phyloP scores from a whole-genome alignment of 2,329 filamentous ascomycete species.

The Ascosphaera pollenicola region DNA sequence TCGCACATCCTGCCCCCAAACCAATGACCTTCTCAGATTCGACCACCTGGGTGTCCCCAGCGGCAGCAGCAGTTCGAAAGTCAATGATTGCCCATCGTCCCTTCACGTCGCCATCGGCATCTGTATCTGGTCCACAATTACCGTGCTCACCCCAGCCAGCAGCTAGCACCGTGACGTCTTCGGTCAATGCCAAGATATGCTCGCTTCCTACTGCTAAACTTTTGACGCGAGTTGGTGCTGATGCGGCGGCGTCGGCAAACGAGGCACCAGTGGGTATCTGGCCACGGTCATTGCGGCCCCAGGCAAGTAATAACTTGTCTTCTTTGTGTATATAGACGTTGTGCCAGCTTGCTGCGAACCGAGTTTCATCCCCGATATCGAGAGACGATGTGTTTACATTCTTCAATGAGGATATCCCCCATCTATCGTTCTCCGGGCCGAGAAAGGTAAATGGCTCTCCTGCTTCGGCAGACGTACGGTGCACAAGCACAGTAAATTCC shows the following conservation, averaged over 20 bases:
- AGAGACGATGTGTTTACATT: no score
- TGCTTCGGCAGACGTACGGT: no score
- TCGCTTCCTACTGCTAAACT: slow-evolving; percentile 55
- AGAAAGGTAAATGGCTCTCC: slow-evolving; percentile 40
- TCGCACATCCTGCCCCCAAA: slow-evolving; percentile 74
- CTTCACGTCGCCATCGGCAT: slow-evolving; percentile 43
- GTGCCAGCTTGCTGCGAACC: slow-evolving; percentile 63
- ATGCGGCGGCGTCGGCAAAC: slow-evolving; percentile 24
- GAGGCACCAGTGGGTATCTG: slow-evolving; percentile 47
- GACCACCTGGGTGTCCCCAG: no score
- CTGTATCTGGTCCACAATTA: slow-evolving; percentile 57
- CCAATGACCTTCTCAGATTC: slow-evolving; percentile 22
- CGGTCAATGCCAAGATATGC: slow-evolving; percentile 55
- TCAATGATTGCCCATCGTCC: slow-evolving; percentile 46
- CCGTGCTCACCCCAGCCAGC: slow-evolving; percentile 99
- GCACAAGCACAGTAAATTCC: slow-evolving; percentile 65
- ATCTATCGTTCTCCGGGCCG: slow-evolving; percentile 47
- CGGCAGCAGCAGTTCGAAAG: slow-evolving; percentile 27
- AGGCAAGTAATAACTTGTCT: slow-evolving; percentile 41
- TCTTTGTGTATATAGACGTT: slow-evolving; percentile 47
- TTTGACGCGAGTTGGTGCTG: no score
- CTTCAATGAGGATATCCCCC: slow-evolving; percentile 26
- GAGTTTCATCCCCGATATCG: slow-evolving; percentile 13
- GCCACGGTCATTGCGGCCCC: slow-evolving; percentile 72
- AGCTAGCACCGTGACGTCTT: slow-evolving; percentile 43